Percentiles rank a stretch among this genome's conserved stretches.
Evolutionary conservation across 176 grass and related monocot species (phyloP).

Genomic region (Cymbopogon citratus): DNA sequence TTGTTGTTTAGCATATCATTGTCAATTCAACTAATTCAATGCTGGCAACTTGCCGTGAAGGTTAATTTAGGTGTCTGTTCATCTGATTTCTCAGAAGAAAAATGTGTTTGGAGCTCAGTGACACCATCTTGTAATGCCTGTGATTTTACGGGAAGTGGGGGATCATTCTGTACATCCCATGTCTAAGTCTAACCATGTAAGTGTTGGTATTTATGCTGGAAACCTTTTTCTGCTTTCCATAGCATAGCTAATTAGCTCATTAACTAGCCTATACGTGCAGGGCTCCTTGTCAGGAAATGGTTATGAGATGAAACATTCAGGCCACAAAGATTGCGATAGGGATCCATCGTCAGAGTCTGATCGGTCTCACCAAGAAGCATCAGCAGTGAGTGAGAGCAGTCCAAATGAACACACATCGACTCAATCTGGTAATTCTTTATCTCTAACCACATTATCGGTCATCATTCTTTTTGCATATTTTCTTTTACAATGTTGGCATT

Average conservation of each 20-base stretch:
- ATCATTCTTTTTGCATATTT: not conserved
- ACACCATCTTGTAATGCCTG: conserved; percentile 24
- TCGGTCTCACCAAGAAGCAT: conserved; percentile 58
- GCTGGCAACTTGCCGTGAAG: conserved; percentile 8
- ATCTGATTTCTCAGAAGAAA: conserved; percentile 6
- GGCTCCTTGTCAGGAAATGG: conserved; percentile 36
- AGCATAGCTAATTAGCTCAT: conserved; percentile 30
- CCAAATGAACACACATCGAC: conserved; percentile 41
- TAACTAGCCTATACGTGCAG: conserved; percentile 23
- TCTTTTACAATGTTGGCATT: not conserved
- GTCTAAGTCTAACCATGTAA: conserved; percentile 43
- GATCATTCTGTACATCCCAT: conserved; percentile 38
- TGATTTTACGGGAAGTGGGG: conserved; percentile 35
- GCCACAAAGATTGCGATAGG: conserved; percentile 31
- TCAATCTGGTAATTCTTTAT: conserved; percentile 60
- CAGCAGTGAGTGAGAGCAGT: conserved; percentile 61
- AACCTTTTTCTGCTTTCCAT: conserved; percentile 25
- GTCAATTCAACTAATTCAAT: conserved; percentile 10
- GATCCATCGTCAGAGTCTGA: conserved; percentile 53
- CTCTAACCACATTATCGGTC: not conserved
- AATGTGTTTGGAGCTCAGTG: conserved; percentile 31
- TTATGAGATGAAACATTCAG: conserved; percentile 41
- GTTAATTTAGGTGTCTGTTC: conserved; percentile 10
- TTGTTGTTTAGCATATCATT: not conserved
- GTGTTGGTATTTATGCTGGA: conserved; percentile 33